These are phyloP conservation scores for Eutrema yunnanense DNA, from an alignment of 345 rosid species.

Conservation along the genomic window DNA sequence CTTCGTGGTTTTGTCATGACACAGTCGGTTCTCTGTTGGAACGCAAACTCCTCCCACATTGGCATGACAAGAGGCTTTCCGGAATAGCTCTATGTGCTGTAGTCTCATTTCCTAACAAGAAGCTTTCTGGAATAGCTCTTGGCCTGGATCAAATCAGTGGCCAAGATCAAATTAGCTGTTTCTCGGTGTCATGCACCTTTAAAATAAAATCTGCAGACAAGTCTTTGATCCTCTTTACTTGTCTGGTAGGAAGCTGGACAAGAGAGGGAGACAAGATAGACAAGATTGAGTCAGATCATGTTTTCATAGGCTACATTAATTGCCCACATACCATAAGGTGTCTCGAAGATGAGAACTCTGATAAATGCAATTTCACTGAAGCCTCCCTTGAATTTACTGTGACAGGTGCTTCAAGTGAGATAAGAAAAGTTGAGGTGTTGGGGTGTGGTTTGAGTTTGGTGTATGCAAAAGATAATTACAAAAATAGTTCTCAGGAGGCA, in stretches of 20 bases:
- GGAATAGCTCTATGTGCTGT: slow-evolving; percentile 14
- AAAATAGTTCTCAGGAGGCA: neutral
- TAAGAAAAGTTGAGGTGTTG: neutral
- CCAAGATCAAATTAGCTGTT: neutral
- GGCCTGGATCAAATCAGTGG: neutral
- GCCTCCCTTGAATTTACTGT: slow-evolving; percentile 12
- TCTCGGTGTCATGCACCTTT: slow-evolving; percentile 13
- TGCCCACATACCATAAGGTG: neutral
- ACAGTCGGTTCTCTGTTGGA: slow-evolving; percentile 2
- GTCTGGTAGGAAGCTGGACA: slow-evolving; percentile 17
- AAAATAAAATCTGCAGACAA: neutral
- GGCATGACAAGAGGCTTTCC: slow-evolving; percentile 10
- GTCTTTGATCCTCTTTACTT: neutral
- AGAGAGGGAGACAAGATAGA: neutral
- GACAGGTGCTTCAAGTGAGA: neutral
- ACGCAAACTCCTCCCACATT: slow-evolving; percentile 4
- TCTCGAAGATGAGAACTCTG: neutral
- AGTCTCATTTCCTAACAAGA: neutral
- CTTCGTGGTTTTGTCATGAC: neutral
- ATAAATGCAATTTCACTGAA: neutral
- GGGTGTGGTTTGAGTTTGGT: slow-evolving; percentile 23
- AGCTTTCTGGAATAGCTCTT: too few species aligned
- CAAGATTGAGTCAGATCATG: slow-evolving; percentile 5
- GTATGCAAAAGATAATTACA: slow-evolving; percentile 10
- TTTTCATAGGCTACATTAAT: slow-evolving; percentile 8